A percentile compares a stretch with the other conserved stretches of the same genome.
Conservation (phyloP, 805 yeast species). For the Kazachstania africana region DNA sequence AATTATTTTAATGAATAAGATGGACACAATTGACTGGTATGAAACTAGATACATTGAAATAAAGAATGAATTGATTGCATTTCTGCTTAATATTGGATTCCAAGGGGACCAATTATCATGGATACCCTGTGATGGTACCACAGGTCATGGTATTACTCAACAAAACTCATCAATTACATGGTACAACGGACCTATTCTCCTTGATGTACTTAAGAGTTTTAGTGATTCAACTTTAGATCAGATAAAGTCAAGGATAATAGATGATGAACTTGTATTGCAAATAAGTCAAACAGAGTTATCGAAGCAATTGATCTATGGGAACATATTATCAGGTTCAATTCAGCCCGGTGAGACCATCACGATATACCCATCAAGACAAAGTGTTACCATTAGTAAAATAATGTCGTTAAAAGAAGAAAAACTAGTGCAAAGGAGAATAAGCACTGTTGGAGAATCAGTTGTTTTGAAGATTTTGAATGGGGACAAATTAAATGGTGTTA, state of each 20-base stretch:
- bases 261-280: too few relatives aligned
- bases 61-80: conserved; percentile 62
- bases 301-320: neutral
- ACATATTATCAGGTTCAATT: conserved; percentile 36
- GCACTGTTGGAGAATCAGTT: too few relatives aligned
- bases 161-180: conserved; percentile 28
- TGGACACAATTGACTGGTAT: conserved; percentile 95
- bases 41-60: conserved; percentile 87
- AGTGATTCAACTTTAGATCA: neutral
- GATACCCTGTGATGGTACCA: conserved; percentile 92
- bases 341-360: conserved; percentile 58
- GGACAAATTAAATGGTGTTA: too few relatives aligned
- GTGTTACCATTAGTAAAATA: conserved; percentile 27
- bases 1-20: conserved; percentile 34
- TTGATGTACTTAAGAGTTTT: neutral
- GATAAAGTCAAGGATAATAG: neutral
- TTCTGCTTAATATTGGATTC: conserved; percentile 76
- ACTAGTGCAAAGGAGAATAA: too few relatives aligned
- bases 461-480: too few relatives aligned
- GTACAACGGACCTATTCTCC: conserved; percentile 9
- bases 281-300: neutral
- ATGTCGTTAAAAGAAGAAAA: neutral
- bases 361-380: conserved; percentile 38
- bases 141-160: conserved; percentile 86
- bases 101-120: conserved; percentile 62